Base-by-base conservation (phyloP, 1,284 basidiomycete species). In the Microbotryum scabiosae region DNA sequence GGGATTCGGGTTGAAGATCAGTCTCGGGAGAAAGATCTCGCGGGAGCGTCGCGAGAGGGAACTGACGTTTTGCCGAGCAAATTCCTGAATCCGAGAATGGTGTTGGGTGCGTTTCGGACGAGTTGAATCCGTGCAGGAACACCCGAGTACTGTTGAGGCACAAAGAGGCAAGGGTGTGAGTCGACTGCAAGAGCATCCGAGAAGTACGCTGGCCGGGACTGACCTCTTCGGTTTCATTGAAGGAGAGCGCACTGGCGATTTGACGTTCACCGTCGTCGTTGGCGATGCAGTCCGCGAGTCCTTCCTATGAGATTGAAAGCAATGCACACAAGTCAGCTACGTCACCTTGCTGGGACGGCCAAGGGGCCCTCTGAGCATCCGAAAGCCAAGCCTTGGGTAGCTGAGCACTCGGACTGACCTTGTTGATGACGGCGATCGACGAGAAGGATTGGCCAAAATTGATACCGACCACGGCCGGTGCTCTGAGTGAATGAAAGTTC, bases 261-360 rank as follows among this genome's bases (percentile, higher is more conserved):
- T 98, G 96, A 47, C 94, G 85, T 75, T 97, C 94, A 53, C 94
- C 94, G 73, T 97, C 94, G 76, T 98, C 93, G 76, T 97, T 97
- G 26, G 94, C 94, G 67, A 98, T 97, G 74, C 89, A 93, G 73
- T 90, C 88, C 41, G 92, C 85, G 49, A 86, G 79, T 26, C 89
- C 89, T 77, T 93, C 89, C 88, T 91, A 70, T 45, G 57, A 26
- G 36, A 30, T 36, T 2, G 18, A 45, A 26, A 26, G 54, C 30
- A 0, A 30, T 30, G 25, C 54, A 65, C 66, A 36, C 68, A 47
- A 23, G 43, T 53, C 44, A 49, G 54, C 32, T 26, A 9, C 8
- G 23, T 1, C 3, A 20, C 47, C 43, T 18, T 14, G 54, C 54
- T 18, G 20, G 3, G 48, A 32, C 21, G 28, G 55, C 51, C 41